Evolutionary conservation across 129 eudicot genomes (phyloP).

Genomic region (Flaveria brownii): DNA sequence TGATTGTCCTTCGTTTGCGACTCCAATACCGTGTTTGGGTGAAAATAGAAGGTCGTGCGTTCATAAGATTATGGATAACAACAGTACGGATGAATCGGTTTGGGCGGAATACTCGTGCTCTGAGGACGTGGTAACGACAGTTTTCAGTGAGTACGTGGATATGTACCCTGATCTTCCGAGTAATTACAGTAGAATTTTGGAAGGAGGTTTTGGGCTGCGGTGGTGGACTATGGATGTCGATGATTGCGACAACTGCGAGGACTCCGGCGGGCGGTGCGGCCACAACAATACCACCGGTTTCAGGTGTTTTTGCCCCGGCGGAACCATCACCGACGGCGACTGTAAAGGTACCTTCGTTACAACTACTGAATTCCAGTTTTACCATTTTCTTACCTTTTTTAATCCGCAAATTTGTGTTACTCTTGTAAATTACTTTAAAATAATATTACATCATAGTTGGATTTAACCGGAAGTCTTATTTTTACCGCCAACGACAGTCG

Average conservation of each 20-base stretch:
- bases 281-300: background rate
- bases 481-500: too few relatives aligned
- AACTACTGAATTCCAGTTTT: background rate
- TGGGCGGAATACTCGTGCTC: background rate
- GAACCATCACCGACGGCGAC: background rate
- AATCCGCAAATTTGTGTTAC: background rate
- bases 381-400: background rate
- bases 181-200: background rate
- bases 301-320: constrained; percentile 26
- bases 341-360: constrained; percentile 15
- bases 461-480: too few relatives aligned
- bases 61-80: too few relatives aligned
- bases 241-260: constrained; percentile 15
- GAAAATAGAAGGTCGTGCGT: background rate
- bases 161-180: background rate
- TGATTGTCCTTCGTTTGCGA: background rate
- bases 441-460: too few relatives aligned
- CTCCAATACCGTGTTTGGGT: background rate
- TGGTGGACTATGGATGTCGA: background rate
- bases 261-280: constrained; percentile 18
- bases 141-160: background rate
- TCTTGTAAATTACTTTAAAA: too few relatives aligned
- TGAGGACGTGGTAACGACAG: constrained; percentile 29
- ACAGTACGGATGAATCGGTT: background rate
- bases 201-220: constrained; percentile 18